Conservation (phyloP, 805 yeast species). For the Candida manassasensis region DNA sequence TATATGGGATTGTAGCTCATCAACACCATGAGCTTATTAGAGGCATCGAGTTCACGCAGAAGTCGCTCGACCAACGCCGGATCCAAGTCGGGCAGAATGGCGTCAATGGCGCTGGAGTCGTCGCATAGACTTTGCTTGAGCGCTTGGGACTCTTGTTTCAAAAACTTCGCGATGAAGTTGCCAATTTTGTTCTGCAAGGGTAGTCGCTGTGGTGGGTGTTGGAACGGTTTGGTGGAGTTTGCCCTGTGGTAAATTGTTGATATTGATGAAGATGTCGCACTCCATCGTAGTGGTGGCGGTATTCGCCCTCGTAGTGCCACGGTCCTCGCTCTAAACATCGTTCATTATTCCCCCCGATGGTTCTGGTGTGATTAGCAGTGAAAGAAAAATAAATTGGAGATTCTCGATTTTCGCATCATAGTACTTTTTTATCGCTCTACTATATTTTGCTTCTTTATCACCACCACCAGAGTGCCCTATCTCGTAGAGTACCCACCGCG, state of each 20-base stretch:
- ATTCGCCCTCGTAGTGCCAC: neutral
- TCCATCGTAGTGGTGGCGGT: neutral
- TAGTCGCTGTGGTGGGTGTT: neutral
- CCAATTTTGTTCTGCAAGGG: constrained; percentile 1
- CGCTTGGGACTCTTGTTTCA: constrained; percentile 4
- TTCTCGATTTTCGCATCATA: neutral
- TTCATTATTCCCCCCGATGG: too few species aligned
- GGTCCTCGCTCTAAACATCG: neutral
- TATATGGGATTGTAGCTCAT: constrained; percentile 28
- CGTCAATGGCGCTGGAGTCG: neutral
- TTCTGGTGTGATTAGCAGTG: neutral
- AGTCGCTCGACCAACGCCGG: constrained; percentile 16
- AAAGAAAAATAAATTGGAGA: too few species aligned
- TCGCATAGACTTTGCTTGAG: constrained; percentile 1
- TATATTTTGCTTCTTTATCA: too few species aligned
- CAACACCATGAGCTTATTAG: constrained; percentile 24
- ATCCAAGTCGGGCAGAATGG: constrained; percentile 5
- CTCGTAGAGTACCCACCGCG: neutral
- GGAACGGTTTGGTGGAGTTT: neutral
- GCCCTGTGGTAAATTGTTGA: too few species aligned
- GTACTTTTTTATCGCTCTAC: neutral
- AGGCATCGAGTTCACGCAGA: constrained; percentile 21
- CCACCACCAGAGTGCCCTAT: too few species aligned
- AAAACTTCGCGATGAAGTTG: constrained; percentile 2
- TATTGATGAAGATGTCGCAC: neutral